Conservation (phyloP, 345 rosid genomes). For the Firmiana major region DNA sequence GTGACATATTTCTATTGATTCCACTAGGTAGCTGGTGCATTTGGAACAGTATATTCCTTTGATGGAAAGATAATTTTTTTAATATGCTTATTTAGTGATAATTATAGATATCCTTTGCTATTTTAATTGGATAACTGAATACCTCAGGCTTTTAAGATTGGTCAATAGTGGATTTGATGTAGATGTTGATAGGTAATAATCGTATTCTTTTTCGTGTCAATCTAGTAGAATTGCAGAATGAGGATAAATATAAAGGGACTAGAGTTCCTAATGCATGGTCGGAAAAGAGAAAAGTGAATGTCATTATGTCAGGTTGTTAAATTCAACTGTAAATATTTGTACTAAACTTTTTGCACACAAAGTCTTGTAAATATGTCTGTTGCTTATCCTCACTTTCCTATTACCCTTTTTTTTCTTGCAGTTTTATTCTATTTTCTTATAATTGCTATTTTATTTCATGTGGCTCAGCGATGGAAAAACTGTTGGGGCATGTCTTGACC, state of each 20-base stretch:
- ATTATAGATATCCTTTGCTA: neutral
- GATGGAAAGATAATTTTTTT: neutral
- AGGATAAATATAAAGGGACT: neutral
- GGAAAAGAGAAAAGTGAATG: neutral
- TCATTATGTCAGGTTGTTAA: neutral
- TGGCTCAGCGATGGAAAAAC: constrained; percentile 94
- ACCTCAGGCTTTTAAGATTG: neutral
- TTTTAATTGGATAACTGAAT: neutral
- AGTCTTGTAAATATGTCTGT: neutral
- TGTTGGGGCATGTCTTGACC: constrained; percentile 96
- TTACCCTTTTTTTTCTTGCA: constrained; percentile 17
- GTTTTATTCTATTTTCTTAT: constrained; percentile 30
- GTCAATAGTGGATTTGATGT: constrained; percentile 7
- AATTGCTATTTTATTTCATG: constrained; percentile 34
- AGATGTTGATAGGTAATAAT: neutral
- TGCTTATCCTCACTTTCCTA: constrained; percentile 6
- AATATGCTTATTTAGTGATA: neutral
- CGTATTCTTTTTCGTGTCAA: neutral
- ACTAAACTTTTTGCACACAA: neutral
- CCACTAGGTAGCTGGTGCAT: neutral
- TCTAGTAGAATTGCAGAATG: neutral
- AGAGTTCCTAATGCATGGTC: neutral
- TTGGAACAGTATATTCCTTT: neutral
- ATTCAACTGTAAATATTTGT: neutral
- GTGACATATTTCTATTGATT: neutral